A percentile compares a stretch with the other conserved stretches of the same genome.
Conservation (phyloP, 2,329 filamentous ascomycete species). For the Fusarium robinianum region DNA sequence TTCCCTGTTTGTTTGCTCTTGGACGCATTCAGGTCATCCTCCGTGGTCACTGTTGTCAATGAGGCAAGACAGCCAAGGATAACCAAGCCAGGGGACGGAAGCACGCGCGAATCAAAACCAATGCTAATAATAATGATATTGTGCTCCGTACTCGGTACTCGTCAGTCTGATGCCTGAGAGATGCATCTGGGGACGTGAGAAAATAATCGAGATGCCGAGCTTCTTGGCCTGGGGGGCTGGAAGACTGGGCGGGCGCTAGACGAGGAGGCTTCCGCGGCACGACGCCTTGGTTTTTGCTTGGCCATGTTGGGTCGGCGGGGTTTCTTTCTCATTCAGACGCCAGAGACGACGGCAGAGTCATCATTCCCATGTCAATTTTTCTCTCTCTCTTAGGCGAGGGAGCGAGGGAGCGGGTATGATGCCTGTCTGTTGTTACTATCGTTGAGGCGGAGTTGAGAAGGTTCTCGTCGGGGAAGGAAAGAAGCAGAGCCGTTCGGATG, state of each 20-base stretch:
- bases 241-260: constrained; percentile 13
- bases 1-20: neutral
- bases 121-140: neutral
- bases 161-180: too few species aligned
- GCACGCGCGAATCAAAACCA: constrained; percentile 3
- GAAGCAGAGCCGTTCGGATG: neutral
- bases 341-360: too few species aligned
- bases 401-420: too few species aligned
- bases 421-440: too few species aligned
- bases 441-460: constrained; percentile 14
- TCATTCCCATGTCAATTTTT: too few species aligned
- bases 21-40: constrained; percentile 15
- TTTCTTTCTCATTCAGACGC: too few species aligned
- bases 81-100: neutral
- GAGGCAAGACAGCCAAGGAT: too few species aligned
- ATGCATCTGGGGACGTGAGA: neutral
- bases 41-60: too few species aligned
- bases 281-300: too few species aligned
- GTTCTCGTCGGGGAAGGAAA: neutral
- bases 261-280: too few species aligned
- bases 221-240: constrained; percentile 18
- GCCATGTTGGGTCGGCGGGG: neutral
- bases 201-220: constrained; percentile 8
- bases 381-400: too few species aligned
- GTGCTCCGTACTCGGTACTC: too few species aligned